Conservation (phyloP, 306 rosid genomes). For the Trifolium subterraneum region DNA sequence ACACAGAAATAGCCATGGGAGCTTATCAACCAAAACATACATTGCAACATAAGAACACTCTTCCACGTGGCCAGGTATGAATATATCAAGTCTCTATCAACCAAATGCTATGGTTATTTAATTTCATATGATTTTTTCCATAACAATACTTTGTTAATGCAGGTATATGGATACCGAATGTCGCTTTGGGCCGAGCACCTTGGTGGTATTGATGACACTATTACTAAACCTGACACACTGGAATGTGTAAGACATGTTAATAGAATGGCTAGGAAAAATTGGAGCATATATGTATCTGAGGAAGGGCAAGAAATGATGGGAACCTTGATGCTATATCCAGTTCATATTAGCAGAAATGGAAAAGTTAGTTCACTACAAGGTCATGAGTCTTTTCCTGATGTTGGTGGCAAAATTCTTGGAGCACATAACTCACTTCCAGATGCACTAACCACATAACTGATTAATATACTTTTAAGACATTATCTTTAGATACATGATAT, state of each 20-base stretch:
- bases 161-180: slow-evolving; percentile 81
- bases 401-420: slow-evolving; percentile 78
- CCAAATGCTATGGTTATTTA: neutral
- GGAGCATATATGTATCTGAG: slow-evolving; percentile 59
- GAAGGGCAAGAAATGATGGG: slow-evolving; percentile 53
- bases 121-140: neutral
- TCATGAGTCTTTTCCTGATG: slow-evolving; percentile 67
- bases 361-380: slow-evolving; percentile 52
- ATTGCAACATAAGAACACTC: slow-evolving; percentile 55
- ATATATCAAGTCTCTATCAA: neutral
- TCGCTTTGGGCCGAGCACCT: slow-evolving; percentile 77
- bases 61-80: slow-evolving; percentile 74
- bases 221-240: slow-evolving; percentile 52
- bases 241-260: slow-evolving; percentile 54
- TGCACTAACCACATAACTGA: slow-evolving; percentile 55
- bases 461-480: neutral
- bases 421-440: slow-evolving; percentile 68
- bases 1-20: slow-evolving; percentile 83
- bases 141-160: neutral
- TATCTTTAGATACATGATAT: neutral
- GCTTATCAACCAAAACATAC: slow-evolving; percentile 76
- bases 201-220: slow-evolving; percentile 46
- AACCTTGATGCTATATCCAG: slow-evolving; percentile 68
- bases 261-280: slow-evolving; percentile 53
- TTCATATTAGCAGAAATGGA: slow-evolving; percentile 58